These are phyloP conservation scores for Helianthus tuberosus DNA, from an alignment of 129 eudicot species.

Conservation along the genomic window DNA sequence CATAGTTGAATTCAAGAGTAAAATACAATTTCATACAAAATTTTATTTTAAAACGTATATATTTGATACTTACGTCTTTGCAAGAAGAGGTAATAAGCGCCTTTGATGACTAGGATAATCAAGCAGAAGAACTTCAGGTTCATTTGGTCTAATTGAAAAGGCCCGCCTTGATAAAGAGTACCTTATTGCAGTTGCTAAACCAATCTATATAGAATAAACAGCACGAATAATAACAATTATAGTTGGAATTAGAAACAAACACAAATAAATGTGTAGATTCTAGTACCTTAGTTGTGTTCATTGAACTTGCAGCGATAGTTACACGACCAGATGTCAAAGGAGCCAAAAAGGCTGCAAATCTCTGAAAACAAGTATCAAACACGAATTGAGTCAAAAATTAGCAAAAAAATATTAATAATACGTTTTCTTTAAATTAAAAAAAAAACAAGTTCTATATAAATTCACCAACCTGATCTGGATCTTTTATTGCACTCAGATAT, in stretches of 20 bases:
- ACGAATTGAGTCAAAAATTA: not conserved
- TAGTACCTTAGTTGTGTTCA: conserved; percentile 77
- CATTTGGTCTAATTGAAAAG: conserved; percentile 68
- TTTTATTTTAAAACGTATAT: not conserved
- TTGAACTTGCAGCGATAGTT: conserved; percentile 66
- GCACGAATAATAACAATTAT: not conserved
- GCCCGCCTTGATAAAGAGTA: conserved; percentile 79
- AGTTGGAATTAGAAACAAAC: not conserved
- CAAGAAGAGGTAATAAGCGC: conserved; percentile 82
- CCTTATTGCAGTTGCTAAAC: conserved; percentile 81
- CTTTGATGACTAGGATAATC: conserved; percentile 97
- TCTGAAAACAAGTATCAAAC: conserved; percentile 45
- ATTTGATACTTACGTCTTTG: conserved; percentile 71
- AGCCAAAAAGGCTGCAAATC: conserved; percentile 93
- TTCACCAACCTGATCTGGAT: conserved; percentile 76
- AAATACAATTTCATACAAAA: not conserved
- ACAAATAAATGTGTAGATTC: not conserved
- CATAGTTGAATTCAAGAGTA: not conserved
- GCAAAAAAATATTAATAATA: not conserved
- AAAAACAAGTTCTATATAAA: not conserved
- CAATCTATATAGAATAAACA: conserved; percentile 45
- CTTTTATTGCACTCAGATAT: conserved; percentile 78
- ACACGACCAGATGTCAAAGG: conserved; percentile 97
- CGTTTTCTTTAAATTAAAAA: not conserved
- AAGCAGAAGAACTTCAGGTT: conserved; percentile 83